Evolutionary conservation across 2,329 filamentous ascomycete genomes (phyloP).

Genomic region (Colletotrichum godetiae): DNA sequence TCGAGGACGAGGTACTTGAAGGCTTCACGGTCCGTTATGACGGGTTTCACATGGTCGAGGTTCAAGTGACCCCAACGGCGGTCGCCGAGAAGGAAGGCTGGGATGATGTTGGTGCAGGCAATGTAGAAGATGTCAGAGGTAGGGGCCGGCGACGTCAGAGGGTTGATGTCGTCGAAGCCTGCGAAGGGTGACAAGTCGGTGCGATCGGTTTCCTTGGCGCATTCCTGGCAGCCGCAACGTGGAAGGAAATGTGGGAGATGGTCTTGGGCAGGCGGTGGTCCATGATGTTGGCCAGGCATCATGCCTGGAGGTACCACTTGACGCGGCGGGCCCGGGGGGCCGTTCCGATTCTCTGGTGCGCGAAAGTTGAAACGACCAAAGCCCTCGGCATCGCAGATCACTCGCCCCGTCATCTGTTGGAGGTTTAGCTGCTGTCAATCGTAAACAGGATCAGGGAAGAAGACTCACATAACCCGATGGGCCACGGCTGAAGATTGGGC

Average conservation of each 20-base stretch:
- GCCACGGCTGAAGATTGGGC: slow-evolving; percentile 34
- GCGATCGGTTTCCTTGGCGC: slow-evolving; percentile 39
- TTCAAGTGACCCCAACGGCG: slow-evolving; percentile 58
- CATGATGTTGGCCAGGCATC: background rate
- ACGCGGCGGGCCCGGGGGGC: slow-evolving; percentile 4
- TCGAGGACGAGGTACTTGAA: slow-evolving; percentile 63
- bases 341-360: slow-evolving; percentile 39
- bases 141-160: slow-evolving; percentile 49
- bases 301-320: background rate
- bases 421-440: slow-evolving; percentile 18
- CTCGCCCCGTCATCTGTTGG: slow-evolving; percentile 49
- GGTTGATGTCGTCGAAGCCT: slow-evolving; percentile 54
- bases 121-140: slow-evolving; percentile 56
- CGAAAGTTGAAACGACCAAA: slow-evolving; percentile 48
- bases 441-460: no score
- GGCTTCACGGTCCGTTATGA: slow-evolving; percentile 57
- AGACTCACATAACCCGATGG: slow-evolving; percentile 44
- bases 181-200: slow-evolving; percentile 47
- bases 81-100: slow-evolving; percentile 58
- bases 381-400: slow-evolving; percentile 56
- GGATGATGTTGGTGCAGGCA: slow-evolving; percentile 55
- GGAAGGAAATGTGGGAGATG: slow-evolving; percentile 54
- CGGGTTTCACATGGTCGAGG: slow-evolving; percentile 50
- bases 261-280: slow-evolving; percentile 40
- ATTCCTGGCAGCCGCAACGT: slow-evolving; percentile 55